phyloP scores from a whole-genome alignment of 306 rosid genomes.

The Quercus variabilis region DNA sequence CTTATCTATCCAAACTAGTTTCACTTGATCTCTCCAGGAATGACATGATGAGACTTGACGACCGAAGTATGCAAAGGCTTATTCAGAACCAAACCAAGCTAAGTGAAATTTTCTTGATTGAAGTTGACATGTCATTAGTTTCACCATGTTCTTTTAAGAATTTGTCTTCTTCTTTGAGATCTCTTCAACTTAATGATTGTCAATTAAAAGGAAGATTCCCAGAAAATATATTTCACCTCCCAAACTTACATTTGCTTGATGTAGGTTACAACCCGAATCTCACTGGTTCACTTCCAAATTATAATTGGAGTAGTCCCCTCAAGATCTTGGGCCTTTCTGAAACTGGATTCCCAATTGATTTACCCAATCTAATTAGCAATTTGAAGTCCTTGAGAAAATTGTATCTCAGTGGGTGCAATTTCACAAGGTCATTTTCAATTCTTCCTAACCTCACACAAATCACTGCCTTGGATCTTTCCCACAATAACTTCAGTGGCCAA shows the following conservation, averaged over 20 bases:
- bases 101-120: background rate
- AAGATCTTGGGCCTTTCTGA: background rate
- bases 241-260: background rate
- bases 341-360: background rate
- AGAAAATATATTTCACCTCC: background rate
- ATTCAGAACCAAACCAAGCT: background rate
- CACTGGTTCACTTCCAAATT: background rate
- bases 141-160: too few relatives aligned
- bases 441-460: too few relatives aligned
- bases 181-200: too few relatives aligned
- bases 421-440: too few relatives aligned
- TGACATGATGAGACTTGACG: background rate
- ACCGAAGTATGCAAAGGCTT: background rate
- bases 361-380: too few relatives aligned
- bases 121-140: too few relatives aligned
- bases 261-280: background rate
- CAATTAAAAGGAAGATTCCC: background rate
- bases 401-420: too few relatives aligned
- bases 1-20: conserved; percentile 5
- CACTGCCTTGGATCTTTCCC: too few relatives aligned
- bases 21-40: background rate
- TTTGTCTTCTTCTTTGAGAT: too few relatives aligned
- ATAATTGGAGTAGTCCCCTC: background rate
- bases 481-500: too few relatives aligned
- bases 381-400: too few relatives aligned